phyloP scores from a whole-genome alignment of 2,329 filamentous ascomycete genomes.

The Ceratocystis papillata region DNA sequence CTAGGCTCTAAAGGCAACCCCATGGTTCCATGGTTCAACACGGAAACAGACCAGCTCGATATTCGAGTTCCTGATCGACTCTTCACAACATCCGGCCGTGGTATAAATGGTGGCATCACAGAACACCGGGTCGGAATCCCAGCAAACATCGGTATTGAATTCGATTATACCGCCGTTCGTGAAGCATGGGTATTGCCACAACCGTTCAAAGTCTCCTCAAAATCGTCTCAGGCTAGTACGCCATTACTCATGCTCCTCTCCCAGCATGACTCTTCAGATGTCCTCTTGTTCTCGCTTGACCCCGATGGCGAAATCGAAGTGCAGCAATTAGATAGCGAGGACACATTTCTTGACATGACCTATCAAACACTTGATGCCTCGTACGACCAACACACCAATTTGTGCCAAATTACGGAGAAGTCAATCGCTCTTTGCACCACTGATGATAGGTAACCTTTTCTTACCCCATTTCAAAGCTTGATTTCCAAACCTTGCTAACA shows the following conservation, averaged over 20 bases:
- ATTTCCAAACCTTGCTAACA: conserved; percentile 25
- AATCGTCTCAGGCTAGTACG: not conserved
- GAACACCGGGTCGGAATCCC: conserved; percentile 61
- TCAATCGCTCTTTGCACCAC: conserved; percentile 35
- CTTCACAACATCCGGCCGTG: conserved; percentile 57
- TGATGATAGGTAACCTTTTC: conserved; percentile 31
- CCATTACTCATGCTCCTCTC: conserved; percentile 37
- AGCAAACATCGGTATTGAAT: conserved; percentile 52
- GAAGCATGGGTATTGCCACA: conserved; percentile 43
- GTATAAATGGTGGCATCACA: conserved; percentile 50
- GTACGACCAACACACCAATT: conserved; percentile 31
- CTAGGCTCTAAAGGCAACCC: conserved; percentile 25
- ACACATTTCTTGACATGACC: conserved; percentile 41
- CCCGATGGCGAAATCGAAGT: not conserved
- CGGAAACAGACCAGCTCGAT: conserved; percentile 22
- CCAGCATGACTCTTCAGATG: conserved; percentile 39
- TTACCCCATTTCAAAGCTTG: not conserved
- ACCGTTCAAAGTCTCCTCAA: conserved; percentile 21
- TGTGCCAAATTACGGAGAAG: conserved; percentile 47
- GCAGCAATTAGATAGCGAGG: conserved; percentile 26
- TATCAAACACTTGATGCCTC: conserved; percentile 43
- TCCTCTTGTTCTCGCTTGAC: conserved; percentile 38
- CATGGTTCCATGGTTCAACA: conserved; percentile 27
- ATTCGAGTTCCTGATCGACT: conserved; percentile 40
- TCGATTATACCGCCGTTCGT: conserved; percentile 42